Percentiles rank a stretch among this genome's conserved stretches.
Conservation (phyloP, 2,329 filamentous ascomycete species). For the Neofusicoccum laricinum region DNA sequence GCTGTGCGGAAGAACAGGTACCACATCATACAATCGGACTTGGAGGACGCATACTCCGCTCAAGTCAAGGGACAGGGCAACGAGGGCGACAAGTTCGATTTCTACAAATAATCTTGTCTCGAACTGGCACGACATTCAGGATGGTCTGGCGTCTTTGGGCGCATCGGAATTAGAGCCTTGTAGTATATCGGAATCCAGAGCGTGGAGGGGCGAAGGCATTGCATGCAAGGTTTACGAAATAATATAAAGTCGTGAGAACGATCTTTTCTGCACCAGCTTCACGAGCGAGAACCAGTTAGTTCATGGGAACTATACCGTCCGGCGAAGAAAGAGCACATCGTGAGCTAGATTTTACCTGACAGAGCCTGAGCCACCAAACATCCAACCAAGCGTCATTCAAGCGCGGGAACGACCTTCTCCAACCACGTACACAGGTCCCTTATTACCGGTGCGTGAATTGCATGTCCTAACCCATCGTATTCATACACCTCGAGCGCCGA, state of each 20-base stretch:
- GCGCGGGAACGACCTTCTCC: conserved; percentile 38
- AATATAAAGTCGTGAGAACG: not conserved
- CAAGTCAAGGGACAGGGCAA: conserved; percentile 85
- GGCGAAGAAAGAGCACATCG: too few species aligned
- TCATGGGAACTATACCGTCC: too few species aligned
- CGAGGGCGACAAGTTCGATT: conserved; percentile 73
- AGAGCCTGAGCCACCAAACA: too few species aligned
- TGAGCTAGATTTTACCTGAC: too few species aligned
- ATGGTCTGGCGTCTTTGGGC: conserved; percentile 6
- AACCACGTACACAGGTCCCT: conserved; percentile 46
- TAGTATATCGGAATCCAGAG: conserved; percentile 2
- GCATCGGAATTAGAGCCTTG: conserved; percentile 12
- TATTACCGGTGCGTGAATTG: conserved; percentile 41
- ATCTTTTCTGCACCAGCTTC: not conserved
- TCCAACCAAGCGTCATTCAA: conserved; percentile 25
- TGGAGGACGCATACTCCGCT: conserved; percentile 95
- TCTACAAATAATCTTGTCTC: conserved; percentile 33
- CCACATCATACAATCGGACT: conserved; percentile 96
- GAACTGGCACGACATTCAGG: not conserved
- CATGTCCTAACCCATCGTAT: conserved; percentile 50
- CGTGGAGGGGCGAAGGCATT: not conserved
- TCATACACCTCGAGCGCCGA: conserved; percentile 41
- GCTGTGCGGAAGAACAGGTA: conserved; percentile 97
- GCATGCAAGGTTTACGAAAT: conserved; percentile 6
- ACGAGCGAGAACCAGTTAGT: not conserved